Conservation (phyloP, 2,329 filamentous ascomycete genomes). For the Alternaria sp. region DNA sequence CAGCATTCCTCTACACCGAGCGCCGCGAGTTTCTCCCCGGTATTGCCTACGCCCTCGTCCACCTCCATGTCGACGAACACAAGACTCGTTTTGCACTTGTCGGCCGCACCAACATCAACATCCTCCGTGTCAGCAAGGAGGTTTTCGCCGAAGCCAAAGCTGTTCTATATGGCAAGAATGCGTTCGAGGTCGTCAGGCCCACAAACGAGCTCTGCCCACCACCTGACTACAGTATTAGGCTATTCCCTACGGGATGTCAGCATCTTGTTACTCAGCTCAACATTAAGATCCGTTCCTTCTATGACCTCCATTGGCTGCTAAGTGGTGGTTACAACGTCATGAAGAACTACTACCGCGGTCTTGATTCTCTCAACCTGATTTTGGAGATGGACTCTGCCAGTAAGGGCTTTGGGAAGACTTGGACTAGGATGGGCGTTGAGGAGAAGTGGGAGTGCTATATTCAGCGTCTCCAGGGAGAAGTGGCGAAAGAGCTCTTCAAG, state of each 20-base stretch:
- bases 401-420: conserved; percentile 27
- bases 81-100: conserved; percentile 30
- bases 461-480: conserved; percentile 22
- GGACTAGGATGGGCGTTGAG: conserved; percentile 6
- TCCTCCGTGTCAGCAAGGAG: conserved; percentile 50
- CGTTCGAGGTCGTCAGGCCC: conserved; percentile 43
- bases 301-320: conserved; percentile 34
- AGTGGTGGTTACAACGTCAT: conserved; percentile 27
- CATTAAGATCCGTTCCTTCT: conserved; percentile 33
- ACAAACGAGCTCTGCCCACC: conserved; percentile 30
- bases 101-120: conserved; percentile 26
- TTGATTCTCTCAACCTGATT: conserved; percentile 30
- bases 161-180: conserved; percentile 53
- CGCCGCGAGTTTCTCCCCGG: conserved; percentile 33
- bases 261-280: conserved; percentile 28
- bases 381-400: conserved; percentile 29
- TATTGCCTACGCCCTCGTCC: conserved; percentile 32
- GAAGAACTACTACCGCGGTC: conserved; percentile 33
- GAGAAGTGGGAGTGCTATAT: conserved; percentile 35
- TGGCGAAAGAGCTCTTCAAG: conserved; percentile 25
- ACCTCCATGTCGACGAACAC: conserved; percentile 22
- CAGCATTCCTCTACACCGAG: conserved; percentile 29
- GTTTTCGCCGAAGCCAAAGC: conserved; percentile 53
- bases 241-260: conserved; percentile 33
- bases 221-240: conserved; percentile 30